phyloP scores from a whole-genome alignment of 2,329 filamentous ascomycete genomes.

The Sphaerulina vaccinii region DNA sequence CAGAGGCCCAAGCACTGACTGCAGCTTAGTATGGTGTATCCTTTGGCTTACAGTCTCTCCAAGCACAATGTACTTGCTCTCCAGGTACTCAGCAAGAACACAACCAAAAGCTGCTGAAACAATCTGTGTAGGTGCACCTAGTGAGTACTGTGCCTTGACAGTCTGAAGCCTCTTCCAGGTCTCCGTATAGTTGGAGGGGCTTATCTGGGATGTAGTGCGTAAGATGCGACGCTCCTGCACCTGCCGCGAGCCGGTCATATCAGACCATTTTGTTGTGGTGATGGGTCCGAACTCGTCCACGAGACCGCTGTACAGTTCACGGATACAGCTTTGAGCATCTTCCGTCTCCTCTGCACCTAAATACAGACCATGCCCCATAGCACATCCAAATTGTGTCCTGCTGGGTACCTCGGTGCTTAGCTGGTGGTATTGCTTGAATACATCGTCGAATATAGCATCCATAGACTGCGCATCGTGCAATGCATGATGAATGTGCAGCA shows the following conservation, averaged over 20 bases:
- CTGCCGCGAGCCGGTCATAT: neutral
- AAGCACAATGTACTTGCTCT: constrained; percentile 13
- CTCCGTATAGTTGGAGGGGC: neutral
- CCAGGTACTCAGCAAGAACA: constrained; percentile 9
- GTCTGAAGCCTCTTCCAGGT: neutral
- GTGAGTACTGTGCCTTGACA: neutral
- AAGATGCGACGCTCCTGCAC: neutral
- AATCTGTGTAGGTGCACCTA: neutral
- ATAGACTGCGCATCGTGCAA: neutral
- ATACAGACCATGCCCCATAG: neutral
- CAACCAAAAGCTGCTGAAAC: neutral
- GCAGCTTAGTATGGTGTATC: constrained; percentile 12
- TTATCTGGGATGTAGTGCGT: neutral
- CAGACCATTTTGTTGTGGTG: neutral
- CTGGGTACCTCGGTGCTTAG: neutral
- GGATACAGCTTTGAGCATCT: neutral
- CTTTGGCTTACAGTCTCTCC: constrained; percentile 16
- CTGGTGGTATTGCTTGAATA: neutral
- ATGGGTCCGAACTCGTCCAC: neutral
- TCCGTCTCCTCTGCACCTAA: neutral
- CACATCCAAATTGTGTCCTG: neutral
- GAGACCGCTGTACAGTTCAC: neutral
- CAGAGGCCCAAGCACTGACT: constrained; percentile 11
- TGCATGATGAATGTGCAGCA: neutral
- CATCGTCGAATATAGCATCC: neutral